Conservation (phyloP, 805 yeast genomes). For the Starmerella apis region DNA sequence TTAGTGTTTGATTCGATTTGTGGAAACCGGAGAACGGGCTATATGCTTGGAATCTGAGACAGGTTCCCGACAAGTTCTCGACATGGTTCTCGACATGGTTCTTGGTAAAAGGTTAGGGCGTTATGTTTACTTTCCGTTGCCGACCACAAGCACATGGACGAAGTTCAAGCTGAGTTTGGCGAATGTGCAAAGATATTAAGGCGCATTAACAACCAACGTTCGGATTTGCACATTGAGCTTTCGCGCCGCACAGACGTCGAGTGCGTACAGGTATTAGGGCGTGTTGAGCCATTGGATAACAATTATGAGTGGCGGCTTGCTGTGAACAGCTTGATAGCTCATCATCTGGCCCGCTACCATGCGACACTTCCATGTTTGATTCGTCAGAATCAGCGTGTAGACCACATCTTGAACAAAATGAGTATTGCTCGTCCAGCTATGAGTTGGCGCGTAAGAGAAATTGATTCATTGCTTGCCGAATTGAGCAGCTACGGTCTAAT, state of each 20-base stretch:
- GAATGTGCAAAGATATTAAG: background rate
- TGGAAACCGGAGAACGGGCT: too few relatives aligned
- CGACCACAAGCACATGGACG: background rate
- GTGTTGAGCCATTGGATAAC: background rate
- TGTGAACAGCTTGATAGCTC: background rate
- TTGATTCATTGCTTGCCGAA: background rate
- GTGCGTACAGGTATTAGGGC: background rate
- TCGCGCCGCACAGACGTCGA: background rate
- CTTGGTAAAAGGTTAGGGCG: background rate
- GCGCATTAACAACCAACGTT: background rate
- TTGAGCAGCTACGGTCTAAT: background rate
- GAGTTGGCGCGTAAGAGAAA: conserved; percentile 4
- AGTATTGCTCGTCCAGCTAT: background rate
- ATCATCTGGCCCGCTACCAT: background rate
- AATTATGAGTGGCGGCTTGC: background rate
- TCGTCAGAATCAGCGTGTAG: background rate
- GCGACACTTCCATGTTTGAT: background rate
- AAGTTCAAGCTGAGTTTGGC: background rate
- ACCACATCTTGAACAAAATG: background rate
- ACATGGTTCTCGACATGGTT: too few relatives aligned
- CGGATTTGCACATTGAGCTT: background rate
- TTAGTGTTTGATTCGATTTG: too few relatives aligned
- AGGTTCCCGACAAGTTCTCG: too few relatives aligned
- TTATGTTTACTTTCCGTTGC: background rate
- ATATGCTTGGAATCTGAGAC: too few relatives aligned